phyloP scores from a whole-genome alignment of 1,284 basidiomycete species.

The Apiotrichum akiyoshidainum region DNA sequence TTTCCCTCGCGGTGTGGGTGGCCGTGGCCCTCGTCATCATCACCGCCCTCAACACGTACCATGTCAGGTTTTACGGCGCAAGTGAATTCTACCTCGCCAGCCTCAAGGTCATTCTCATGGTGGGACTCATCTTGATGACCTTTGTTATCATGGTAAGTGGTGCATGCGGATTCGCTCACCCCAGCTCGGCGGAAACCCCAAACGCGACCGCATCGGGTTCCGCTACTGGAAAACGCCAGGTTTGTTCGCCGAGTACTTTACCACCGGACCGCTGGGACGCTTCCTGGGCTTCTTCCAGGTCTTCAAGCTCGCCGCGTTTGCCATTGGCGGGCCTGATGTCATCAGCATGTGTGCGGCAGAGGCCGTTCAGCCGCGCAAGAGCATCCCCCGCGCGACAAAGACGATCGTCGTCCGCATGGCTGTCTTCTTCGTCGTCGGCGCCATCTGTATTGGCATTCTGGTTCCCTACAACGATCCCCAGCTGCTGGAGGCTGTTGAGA shows the following conservation, averaged over 20 bases:
- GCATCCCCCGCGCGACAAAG: constrained; percentile 55
- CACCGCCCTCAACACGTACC: constrained; percentile 18
- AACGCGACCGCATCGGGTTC: constrained; percentile 29
- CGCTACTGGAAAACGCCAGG: constrained; percentile 37
- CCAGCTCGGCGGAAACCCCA: constrained; percentile 30
- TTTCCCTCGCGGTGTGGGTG: constrained; percentile 28
- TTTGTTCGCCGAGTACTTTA: constrained; percentile 18
- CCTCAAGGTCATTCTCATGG: constrained; percentile 28
- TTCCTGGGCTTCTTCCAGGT: constrained; percentile 33
- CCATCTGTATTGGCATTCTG: constrained; percentile 54
- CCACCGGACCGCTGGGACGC: constrained; percentile 14
- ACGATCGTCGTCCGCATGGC: constrained; percentile 22
- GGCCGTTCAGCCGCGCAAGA: constrained; percentile 42
- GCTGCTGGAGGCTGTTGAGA: constrained; percentile 4
- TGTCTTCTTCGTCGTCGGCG: constrained; percentile 64
- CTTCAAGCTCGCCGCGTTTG: constrained; percentile 33
- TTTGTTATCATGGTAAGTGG: constrained; percentile 25
- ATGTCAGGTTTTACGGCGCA: constrained; percentile 21
- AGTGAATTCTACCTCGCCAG: constrained; percentile 22
- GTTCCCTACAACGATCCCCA: constrained; percentile 25
- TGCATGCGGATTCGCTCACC: no score
- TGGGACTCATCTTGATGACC: constrained; percentile 29
- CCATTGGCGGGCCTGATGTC: constrained; percentile 33
- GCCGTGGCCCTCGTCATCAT: constrained; percentile 22
- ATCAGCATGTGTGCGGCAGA: constrained; percentile 33